phyloP scores from a whole-genome alignment of 768 basidiomycete genomes.

The Porpolomopsis calyptriformis region DNA sequence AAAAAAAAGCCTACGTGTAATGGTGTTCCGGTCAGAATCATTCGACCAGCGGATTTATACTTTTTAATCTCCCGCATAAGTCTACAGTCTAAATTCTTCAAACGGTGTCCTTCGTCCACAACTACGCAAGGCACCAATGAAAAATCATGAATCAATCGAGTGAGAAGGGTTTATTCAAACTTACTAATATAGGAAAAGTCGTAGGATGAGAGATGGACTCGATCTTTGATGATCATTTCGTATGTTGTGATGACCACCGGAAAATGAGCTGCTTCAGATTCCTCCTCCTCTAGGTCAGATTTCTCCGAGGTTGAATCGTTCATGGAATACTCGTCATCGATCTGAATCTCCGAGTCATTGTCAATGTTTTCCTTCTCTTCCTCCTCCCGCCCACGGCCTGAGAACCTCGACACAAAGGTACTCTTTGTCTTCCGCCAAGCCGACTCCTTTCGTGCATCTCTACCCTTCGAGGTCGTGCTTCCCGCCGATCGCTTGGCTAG shows the following conservation, averaged over 20 bases:
- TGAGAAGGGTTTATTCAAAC: conserved; percentile 86
- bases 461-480: not conserved
- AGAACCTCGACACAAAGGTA: not conserved
- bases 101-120: conserved; percentile 89
- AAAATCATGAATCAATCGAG: conserved; percentile 54
- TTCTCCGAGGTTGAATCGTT: conserved; percentile 7
- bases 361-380: conserved; percentile 10
- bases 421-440: not conserved
- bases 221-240: conserved; percentile 85
- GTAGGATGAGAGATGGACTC: conserved; percentile 34
- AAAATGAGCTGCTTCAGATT: conserved; percentile 25
- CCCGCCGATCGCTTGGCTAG: too few species aligned
- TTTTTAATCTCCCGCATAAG: conserved; percentile 86
- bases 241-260: conserved; percentile 87
- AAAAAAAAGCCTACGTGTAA: conserved; percentile 55
- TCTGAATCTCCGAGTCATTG: conserved; percentile 2
- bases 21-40: conserved; percentile 95
- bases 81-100: conserved; percentile 91
- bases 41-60: conserved; percentile 72
- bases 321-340: conserved; percentile 8
- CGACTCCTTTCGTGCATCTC: not conserved
- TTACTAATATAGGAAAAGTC: conserved; percentile 50
- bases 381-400: conserved; percentile 12
- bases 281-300: not conserved
- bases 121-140: conserved; percentile 87